Conservation (phyloP, 2,329 filamentous ascomycete genomes). For the Ascochyta lentis region DNA sequence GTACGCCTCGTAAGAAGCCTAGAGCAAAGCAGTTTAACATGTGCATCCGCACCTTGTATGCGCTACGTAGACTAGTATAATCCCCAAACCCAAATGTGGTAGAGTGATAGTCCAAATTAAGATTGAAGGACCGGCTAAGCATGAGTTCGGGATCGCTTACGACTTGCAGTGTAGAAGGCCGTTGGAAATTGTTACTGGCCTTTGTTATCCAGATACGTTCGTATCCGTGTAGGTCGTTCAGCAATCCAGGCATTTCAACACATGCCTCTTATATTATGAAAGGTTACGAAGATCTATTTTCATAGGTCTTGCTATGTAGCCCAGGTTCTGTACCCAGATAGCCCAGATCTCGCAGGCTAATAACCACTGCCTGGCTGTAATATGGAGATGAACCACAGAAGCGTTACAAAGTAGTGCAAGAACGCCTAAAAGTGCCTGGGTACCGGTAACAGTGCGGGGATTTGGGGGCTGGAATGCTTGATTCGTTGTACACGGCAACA, state of each 20-base stretch:
- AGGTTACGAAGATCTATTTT: no score
- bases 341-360: no score
- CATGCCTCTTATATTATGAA: no score
- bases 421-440: constrained; percentile 10
- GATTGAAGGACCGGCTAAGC: constrained; percentile 2
- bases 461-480: constrained; percentile 28
- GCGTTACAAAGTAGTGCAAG: constrained; percentile 1
- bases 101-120: background rate
- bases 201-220: background rate
- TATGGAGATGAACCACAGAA: constrained; percentile 8
- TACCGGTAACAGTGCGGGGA: constrained; percentile 14
- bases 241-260: background rate
- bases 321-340: no score
- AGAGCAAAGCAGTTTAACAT: background rate
- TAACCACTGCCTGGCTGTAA: background rate
- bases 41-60: background rate
- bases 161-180: background rate
- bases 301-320: no score
- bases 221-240: constrained; percentile 4
- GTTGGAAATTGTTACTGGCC: constrained; percentile 10
- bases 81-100: background rate
- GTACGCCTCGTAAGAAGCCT: constrained; percentile 15
- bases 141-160: constrained; percentile 3
- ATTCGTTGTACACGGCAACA: background rate
- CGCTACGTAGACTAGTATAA: background rate